These are phyloP conservation scores for Acidomyces sp. DNA, from an alignment of 495 filamentous ascomycete genomes.

Conservation along the genomic window DNA sequence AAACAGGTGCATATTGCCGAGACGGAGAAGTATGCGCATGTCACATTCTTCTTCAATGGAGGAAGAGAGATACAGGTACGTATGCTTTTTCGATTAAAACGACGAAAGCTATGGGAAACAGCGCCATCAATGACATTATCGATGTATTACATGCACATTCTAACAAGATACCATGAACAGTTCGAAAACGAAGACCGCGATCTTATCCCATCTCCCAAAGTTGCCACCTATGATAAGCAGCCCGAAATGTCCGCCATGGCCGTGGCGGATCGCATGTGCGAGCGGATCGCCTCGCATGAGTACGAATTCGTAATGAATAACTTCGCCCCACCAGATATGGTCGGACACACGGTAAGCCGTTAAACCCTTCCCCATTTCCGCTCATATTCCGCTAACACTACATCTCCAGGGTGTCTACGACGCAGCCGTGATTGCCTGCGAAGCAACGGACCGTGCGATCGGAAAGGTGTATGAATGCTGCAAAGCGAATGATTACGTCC, in stretches of 20 bases:
- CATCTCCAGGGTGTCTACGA: constrained; percentile 96
- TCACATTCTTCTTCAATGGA: constrained; percentile 99
- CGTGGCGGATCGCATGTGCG: constrained; percentile 74
- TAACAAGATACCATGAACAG: too few relatives aligned
- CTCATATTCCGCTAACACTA: too few relatives aligned
- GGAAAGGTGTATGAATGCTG: constrained; percentile 81
- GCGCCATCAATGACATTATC: too few relatives aligned
- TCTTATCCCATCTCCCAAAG: constrained; percentile 58
- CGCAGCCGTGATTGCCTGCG: constrained; percentile 77
- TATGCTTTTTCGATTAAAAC: too few relatives aligned
- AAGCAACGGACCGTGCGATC: constrained; percentile 84
- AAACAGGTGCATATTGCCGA: constrained; percentile 94
- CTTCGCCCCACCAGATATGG: constrained; percentile 98
- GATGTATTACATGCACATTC: too few relatives aligned
- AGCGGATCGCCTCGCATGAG: constrained; percentile 63
- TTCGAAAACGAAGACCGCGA: constrained; percentile 81
- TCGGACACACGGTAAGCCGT: constrained; percentile 95
- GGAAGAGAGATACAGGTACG: constrained; percentile 96
- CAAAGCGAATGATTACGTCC: constrained; percentile 78
- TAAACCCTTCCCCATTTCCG: too few relatives aligned
- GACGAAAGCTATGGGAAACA: too few relatives aligned
- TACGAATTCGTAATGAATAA: constrained; percentile 99
- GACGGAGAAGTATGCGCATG: constrained; percentile 98
- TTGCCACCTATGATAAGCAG: constrained; percentile 90
- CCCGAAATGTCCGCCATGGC: constrained; percentile 91